Base-by-base conservation (phyloP, 2,329 filamentous ascomycete genomes). In the Beauveria caledonica region DNA sequence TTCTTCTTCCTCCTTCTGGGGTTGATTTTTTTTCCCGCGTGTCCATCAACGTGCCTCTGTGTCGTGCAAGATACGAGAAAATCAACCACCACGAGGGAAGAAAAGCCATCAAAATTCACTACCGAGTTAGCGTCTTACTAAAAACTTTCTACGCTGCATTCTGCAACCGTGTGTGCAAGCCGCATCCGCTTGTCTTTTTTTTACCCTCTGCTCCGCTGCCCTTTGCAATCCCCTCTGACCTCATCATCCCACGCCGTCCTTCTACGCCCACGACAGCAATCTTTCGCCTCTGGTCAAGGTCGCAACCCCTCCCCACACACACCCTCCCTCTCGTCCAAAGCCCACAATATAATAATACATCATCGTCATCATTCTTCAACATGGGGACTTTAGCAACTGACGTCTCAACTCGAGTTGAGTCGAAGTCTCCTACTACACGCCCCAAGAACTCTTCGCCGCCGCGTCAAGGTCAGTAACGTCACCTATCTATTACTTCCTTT, bases 401-500 rank as follows among this genome's bases (percentile, higher is more conserved):
- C 70, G 67, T 72, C 65, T 72, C 73, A 64, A 69, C 69, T 63
- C 67, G 72, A 69, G 75, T 72, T 72, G 72, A 75, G 68, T 76
- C 77, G 64, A 78, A 78, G 72, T 80, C 78, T 66, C 78, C 79
- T 65, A 78, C 79, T 65, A 78, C 77, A 68, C 74, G 74, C 62
- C 69, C 74, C 64, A 76, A 70, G 70, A 76, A 73, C 55, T 40
- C 64, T 58, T 74, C 75, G 61, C 72, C 77, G 66, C 70, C 73
- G 51, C 71, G 71, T 61, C 71, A 72, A 76, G 78, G 78, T 80
- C 69, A 72, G 77, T 70, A 29, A 23, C 9, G 8, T 15, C 42
- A 29, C 25, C 33, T 13, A 13, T 5, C 33, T 23, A 44, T 63
- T 53, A 21, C 58, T 53, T 33, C n/a, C 21, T 19, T 57, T 59